Conservation (phyloP, 2,329 filamentous ascomycete species). For the Alternaria triticimaculans region DNA sequence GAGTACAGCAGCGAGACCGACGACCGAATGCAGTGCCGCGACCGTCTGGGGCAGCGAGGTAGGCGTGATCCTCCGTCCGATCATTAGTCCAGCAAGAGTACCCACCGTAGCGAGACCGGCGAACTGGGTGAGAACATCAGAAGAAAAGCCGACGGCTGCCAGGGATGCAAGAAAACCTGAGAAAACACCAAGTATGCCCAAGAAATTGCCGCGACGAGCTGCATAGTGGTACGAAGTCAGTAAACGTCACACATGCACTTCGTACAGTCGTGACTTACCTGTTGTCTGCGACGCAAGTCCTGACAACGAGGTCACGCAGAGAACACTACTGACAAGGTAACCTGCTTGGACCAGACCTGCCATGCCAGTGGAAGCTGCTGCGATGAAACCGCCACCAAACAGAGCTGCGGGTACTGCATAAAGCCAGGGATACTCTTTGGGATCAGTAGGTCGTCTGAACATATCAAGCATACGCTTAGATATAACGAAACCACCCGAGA, state of each 20-base stretch:
- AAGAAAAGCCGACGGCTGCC: constrained; percentile 78
- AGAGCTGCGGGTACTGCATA: constrained; percentile 78
- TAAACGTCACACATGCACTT: neutral
- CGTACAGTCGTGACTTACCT: neutral
- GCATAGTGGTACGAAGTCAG: neutral
- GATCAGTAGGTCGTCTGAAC: constrained; percentile 74
- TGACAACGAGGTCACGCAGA: constrained; percentile 82
- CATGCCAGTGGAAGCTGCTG: constrained; percentile 79
- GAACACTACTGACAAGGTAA: constrained; percentile 81
- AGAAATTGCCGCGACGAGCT: constrained; percentile 81
- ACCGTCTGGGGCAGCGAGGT: constrained; percentile 90
- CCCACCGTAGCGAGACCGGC: constrained; percentile 76
- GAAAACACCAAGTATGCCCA: constrained; percentile 84
- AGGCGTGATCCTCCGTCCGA: constrained; percentile 85
- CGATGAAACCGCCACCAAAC: constrained; percentile 82
- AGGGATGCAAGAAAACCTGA: constrained; percentile 85
- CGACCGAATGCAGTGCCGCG: constrained; percentile 86
- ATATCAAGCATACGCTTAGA: constrained; percentile 88
- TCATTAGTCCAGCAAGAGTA: constrained; percentile 71
- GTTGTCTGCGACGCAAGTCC: constrained; percentile 82
- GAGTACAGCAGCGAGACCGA: constrained; percentile 85
- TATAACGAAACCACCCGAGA: constrained; percentile 87
- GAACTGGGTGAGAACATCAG: constrained; percentile 81
- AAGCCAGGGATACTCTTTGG: constrained; percentile 86
- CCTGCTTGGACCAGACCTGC: constrained; percentile 86